Evolutionary conservation across 371 early-diverging fungal species (phyloP).

Genomic region (Blakeslea trispora): DNA sequence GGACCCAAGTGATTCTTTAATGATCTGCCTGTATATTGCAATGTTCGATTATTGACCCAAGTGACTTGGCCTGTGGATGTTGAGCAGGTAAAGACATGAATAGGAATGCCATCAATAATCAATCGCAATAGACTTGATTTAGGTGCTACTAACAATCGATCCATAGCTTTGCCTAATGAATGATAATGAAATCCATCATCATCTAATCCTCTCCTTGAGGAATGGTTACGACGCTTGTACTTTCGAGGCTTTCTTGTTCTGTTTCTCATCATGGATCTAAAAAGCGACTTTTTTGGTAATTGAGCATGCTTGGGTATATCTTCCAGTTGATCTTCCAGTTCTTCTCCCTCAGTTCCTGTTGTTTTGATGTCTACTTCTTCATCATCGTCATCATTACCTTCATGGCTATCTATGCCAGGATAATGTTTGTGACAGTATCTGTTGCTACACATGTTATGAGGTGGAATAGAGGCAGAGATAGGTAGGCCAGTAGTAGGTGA

Average conservation of each 20-base stretch:
- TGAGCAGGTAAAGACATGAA: slow-evolving; percentile 64
- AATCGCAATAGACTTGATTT: slow-evolving; percentile 58
- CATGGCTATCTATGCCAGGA: too few species aligned
- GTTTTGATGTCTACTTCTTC: neutral
- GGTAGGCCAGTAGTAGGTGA: slow-evolving; percentile 38
- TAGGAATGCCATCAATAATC: slow-evolving; percentile 66
- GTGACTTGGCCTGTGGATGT: slow-evolving; percentile 56
- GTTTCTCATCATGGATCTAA: neutral
- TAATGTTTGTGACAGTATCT: slow-evolving; percentile 17
- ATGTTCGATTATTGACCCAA: slow-evolving; percentile 64
- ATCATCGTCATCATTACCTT: too few species aligned
- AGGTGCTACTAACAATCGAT: slow-evolving; percentile 46
- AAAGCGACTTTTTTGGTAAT: neutral
- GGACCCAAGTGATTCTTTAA: slow-evolving; percentile 56
- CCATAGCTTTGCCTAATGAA: slow-evolving; percentile 20
- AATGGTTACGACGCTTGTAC: slow-evolving; percentile 2
- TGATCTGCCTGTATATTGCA: slow-evolving; percentile 57
- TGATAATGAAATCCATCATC: slow-evolving; percentile 34
- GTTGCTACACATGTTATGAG: slow-evolving; percentile 24
- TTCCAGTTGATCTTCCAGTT: too few species aligned
- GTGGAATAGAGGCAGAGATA: slow-evolving; percentile 33
- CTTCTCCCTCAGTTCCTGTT: slow-evolving; percentile 1
- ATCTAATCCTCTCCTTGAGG: slow-evolving; percentile 7
- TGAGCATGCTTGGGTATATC: too few species aligned
- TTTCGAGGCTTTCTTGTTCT: slow-evolving; percentile 2